Percentiles rank a stretch among this genome's conserved stretches.
phyloP scores from a whole-genome alignment of 192 early-diverging fungal genomes.

The Linderina pennispora region DNA sequence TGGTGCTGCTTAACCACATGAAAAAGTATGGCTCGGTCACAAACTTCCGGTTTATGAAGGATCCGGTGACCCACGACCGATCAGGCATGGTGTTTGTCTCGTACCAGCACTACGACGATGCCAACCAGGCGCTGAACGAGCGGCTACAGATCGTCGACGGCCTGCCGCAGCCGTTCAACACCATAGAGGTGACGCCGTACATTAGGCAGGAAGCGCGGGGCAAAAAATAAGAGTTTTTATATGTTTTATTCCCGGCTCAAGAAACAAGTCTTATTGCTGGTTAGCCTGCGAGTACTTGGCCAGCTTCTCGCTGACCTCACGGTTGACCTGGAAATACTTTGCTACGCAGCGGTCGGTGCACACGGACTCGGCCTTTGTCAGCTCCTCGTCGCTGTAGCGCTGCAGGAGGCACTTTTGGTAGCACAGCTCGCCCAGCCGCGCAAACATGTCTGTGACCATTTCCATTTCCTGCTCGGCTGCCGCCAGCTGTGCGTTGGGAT shows the following conservation, averaged over 20 bases:
- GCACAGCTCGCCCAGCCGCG: constrained; percentile 72
- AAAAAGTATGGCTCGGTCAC: constrained; percentile 27
- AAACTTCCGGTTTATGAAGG: constrained; percentile 21
- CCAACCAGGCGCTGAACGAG: constrained; percentile 4
- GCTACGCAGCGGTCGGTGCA: constrained; percentile 85
- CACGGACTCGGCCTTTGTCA: constrained; percentile 88
- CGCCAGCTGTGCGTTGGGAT: constrained; percentile 39
- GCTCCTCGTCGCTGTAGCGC: constrained; percentile 70
- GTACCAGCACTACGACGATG: constrained; percentile 21
- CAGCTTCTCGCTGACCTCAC: constrained; percentile 68
- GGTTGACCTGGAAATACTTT: constrained; percentile 83
- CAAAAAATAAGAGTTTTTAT: neutral
- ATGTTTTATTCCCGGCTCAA: neutral
- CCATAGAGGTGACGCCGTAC: constrained; percentile 8
- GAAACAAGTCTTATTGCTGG: constrained; percentile 11
- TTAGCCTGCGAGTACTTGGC: constrained; percentile 47
- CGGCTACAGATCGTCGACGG: constrained; percentile 12
- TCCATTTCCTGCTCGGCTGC: constrained; percentile 77
- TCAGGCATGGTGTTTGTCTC: constrained; percentile 27
- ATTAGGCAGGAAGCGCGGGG: neutral
- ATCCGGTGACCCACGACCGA: constrained; percentile 26
- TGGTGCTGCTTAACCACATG: constrained; percentile 25
- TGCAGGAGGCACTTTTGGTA: constrained; percentile 79
- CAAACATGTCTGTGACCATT: constrained; percentile 75
- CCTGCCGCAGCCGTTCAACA: constrained; percentile 13